Evolutionary conservation across 2,329 filamentous ascomycete genomes (phyloP).

Genomic region (Cladosporium sp.): DNA sequence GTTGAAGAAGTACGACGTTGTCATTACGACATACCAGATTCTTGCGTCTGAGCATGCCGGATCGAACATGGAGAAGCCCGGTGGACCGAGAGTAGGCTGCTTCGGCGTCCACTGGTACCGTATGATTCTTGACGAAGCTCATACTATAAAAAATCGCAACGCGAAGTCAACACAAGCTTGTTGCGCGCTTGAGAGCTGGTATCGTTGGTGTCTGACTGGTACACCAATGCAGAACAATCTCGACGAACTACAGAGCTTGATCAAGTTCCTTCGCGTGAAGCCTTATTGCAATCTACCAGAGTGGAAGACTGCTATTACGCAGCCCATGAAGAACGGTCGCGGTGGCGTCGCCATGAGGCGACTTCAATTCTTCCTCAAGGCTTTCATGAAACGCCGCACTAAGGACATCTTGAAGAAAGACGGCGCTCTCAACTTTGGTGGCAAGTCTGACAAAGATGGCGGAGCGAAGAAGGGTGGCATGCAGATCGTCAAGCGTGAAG

Average conservation of each 20-base stretch:
- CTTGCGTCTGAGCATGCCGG: conserved; percentile 84
- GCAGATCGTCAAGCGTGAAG: conserved; percentile 87
- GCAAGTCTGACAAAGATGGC: conserved; percentile 60
- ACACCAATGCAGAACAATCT: conserved; percentile 99
- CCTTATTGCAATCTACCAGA: conserved; percentile 82
- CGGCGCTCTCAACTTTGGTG: conserved; percentile 74
- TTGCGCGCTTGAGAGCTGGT: conserved; percentile 79
- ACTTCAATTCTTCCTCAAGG: conserved; percentile 79
- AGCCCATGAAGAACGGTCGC: conserved; percentile 84
- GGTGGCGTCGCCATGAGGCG: conserved; percentile 86
- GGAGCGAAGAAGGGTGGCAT: conserved; percentile 65
- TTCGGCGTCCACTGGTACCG: conserved; percentile 95
- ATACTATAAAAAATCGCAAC: conserved; percentile 97
- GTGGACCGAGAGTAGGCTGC: conserved; percentile 72
- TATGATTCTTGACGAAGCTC: conserved; percentile 91
- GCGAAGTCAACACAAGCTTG: conserved; percentile 93
- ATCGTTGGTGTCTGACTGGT: conserved; percentile 93
- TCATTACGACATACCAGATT: conserved; percentile 96
- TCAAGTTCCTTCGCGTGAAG: conserved; percentile 87
- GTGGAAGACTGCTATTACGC: conserved; percentile 90
- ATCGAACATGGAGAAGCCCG: conserved; percentile 58
- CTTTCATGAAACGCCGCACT: conserved; percentile 98
- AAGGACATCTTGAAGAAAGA: conserved; percentile 94
- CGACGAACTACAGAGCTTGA: conserved; percentile 90
- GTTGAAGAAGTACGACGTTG: conserved; percentile 83